These are phyloP conservation scores for Yamadazyma sp. DNA, from an alignment of 805 yeast species.

Conservation along the genomic window DNA sequence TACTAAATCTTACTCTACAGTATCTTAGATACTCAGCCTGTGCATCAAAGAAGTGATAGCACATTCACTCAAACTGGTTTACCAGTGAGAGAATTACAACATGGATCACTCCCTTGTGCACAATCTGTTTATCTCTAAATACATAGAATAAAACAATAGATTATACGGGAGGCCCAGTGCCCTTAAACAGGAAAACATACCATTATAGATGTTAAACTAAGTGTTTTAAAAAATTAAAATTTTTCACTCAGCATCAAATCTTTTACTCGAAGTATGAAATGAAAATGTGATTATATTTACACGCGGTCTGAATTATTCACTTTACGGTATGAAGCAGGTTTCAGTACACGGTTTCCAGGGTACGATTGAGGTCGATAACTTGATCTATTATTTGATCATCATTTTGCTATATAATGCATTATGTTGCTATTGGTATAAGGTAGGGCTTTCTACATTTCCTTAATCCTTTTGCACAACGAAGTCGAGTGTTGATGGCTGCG, in stretches of 20 bases:
- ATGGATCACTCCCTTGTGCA: conserved; percentile 16
- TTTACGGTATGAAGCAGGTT: not conserved
- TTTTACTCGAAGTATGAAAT: too few species aligned
- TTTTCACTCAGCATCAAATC: conserved; percentile 3
- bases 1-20: conserved; percentile 37
- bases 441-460: too few species aligned
- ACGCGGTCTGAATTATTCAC: conserved; percentile 1
- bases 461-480: too few species aligned
- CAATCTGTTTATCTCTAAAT: conserved; percentile 12
- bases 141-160: conserved; percentile 6
- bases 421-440: too few species aligned
- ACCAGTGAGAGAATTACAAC: conserved; percentile 16
- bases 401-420: too few species aligned
- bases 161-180: conserved; percentile 13
- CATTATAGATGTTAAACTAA: conserved; percentile 12
- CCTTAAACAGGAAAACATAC: conserved; percentile 15
- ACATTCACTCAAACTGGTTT: conserved; percentile 7
- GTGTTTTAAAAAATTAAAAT: conserved; percentile 5
- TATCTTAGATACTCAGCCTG: conserved; percentile 45
- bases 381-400: too few species aligned
- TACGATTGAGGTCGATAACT: too few species aligned
- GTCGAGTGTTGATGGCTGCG: too few species aligned
- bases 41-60: conserved; percentile 38
- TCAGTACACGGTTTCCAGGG: too few species aligned
- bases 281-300: too few species aligned